Evolutionary conservation across 2,329 filamentous ascomycete species (phyloP).

Genomic region (Aureobasidium mangrovei): DNA sequence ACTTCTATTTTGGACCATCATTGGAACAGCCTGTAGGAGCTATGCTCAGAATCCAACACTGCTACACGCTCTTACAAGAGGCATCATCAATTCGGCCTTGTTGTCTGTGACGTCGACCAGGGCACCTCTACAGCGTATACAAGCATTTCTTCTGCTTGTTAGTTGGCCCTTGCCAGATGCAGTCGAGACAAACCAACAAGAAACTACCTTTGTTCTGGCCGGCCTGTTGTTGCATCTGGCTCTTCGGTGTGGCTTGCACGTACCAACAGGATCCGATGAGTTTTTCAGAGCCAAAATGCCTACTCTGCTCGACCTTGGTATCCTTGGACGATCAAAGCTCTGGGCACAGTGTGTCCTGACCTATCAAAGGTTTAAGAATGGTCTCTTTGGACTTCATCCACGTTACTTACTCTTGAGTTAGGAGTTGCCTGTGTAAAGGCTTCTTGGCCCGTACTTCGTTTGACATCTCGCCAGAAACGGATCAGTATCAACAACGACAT

Average conservation of each 20-base stretch:
- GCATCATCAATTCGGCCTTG: neutral
- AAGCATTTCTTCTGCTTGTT: neutral
- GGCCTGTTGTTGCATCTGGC: neutral
- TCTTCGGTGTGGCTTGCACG: constrained; percentile 3
- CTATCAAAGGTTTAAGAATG: neutral
- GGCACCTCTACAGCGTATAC: neutral
- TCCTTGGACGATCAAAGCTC: neutral
- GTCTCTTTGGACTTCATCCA: no score
- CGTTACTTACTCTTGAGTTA: neutral
- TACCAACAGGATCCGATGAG: constrained; percentile 1
- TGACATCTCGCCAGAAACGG: constrained; percentile 4
- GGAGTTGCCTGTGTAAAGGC: constrained; percentile 2
- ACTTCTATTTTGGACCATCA: neutral
- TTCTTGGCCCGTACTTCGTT: neutral
- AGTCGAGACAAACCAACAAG: constrained; percentile 4
- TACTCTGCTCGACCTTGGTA: neutral
- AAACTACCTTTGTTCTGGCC: neutral
- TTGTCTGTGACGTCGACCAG: neutral
- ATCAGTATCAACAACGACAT: neutral
- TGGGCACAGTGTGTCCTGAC: neutral
- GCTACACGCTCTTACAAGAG: neutral
- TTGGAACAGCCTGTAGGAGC: constrained; percentile 8
- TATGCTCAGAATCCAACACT: neutral
- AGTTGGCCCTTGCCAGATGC: constrained; percentile 5
- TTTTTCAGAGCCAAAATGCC: constrained; percentile 3